Evolutionary conservation across 495 filamentous ascomycete species (phyloP), one percentile per base, ranked within the genome.

Genomic region (Cenococcum geophilum): DNA sequence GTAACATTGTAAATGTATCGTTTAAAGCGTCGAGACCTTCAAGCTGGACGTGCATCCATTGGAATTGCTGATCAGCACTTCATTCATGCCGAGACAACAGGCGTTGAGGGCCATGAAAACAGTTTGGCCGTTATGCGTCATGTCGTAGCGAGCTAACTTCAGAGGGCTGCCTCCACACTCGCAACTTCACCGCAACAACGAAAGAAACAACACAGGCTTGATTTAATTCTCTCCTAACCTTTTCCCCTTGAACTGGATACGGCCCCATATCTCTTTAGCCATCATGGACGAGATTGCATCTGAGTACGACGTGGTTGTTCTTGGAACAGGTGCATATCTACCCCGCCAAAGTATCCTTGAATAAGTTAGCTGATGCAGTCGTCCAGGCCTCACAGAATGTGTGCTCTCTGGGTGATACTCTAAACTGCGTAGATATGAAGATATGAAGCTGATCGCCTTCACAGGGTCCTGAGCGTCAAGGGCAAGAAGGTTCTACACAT

Each of bases 401-500:
- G 92, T 98, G 67, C 86, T 98, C 64, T 96, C 92, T 67, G 93
- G 93, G 89, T 95, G 86, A 66, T 80, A 56, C 61, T 35, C 22
- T 23, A 36, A 12, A 35, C 14, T 12, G 22, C 23, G 4, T 4
- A 3, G 54, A 49, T 25, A 43, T 25, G 4, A 9, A 53, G 14
- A 32, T 20, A 21, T 59, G 27, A 27, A 16, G 49, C 42, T 59
- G 68, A 52, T 58, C 60, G 3, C 9, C 37, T 35, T 58, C 21
- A 8, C 57, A 93, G 89, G 74, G 93, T 98, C 62, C 81, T 98
- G 73, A 96, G 92, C 77, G 95, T 97, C 59, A 96, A 97, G 80
- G 93, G 93, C 63, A 93, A 95, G 81, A 97, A 97, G 79, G 95
- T 98, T 60, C 82, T 98, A 61, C 95, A 98, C 79, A 97, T 98